phyloP scores from a whole-genome alignment of 805 yeast genomes.

The Vanderwaltozyma polyspora region DNA sequence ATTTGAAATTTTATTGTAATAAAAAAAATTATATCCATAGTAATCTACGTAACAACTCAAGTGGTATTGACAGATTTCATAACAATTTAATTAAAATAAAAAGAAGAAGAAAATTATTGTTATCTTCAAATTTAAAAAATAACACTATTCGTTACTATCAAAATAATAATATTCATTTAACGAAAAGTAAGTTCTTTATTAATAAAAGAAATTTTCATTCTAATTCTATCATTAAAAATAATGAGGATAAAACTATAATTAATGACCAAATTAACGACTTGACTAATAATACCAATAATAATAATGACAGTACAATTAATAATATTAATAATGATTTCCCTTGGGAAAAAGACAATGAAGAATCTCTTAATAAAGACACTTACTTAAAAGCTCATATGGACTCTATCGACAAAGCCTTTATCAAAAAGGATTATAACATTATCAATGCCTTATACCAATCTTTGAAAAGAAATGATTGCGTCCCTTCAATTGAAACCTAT shows the following conservation, averaged over 20 bases:
- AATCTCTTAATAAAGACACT: constrained; percentile 21
- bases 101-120: constrained; percentile 2
- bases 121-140: constrained; percentile 2
- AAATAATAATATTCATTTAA: neutral
- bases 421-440: constrained; percentile 23
- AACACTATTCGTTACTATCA: neutral
- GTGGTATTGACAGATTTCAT: too few species aligned
- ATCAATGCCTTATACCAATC: constrained; percentile 32
- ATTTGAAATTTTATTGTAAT: neutral
- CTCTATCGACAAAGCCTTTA: constrained; percentile 23
- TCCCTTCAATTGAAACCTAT: constrained; percentile 44
- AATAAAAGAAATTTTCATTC: neutral
- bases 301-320: neutral
- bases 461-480: constrained; percentile 30
- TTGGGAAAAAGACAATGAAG: constrained; percentile 26
- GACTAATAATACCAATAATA: neutral
- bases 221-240: too few species aligned
- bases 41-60: too few species aligned
- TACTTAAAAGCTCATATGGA: constrained; percentile 23
- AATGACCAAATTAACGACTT: neutral
- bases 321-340: constrained; percentile 4
- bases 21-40: neutral
- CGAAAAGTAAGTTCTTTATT: neutral
- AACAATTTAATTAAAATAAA: neutral
- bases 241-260: too few species aligned